Percentiles rank a stretch among this genome's conserved stretches.
phyloP scores from a whole-genome alignment of 495 filamentous ascomycete species.

The Cladorrhinum samala region DNA sequence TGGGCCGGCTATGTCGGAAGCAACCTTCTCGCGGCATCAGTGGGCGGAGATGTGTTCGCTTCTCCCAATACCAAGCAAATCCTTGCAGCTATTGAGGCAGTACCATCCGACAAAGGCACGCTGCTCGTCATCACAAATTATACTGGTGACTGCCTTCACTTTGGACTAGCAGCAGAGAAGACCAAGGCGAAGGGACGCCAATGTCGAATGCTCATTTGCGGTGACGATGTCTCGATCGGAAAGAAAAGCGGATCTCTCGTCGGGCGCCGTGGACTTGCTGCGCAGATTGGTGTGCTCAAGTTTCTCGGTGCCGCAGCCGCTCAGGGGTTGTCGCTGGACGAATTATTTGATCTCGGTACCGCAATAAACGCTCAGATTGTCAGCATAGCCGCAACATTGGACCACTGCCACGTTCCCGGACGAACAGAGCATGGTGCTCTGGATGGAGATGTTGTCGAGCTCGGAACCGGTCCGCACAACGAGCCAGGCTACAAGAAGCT shows the following conservation, averaged over 20 bases:
- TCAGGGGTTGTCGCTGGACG: constrained; percentile 45
- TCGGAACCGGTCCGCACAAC: constrained; percentile 59
- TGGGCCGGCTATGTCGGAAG: constrained; percentile 59
- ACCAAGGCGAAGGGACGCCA: constrained; percentile 49
- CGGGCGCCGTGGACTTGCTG: constrained; percentile 53
- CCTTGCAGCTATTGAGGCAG: constrained; percentile 49
- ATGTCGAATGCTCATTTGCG: constrained; percentile 52
- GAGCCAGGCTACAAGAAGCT: constrained; percentile 54
- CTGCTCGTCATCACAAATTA: constrained; percentile 63
- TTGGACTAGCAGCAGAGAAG: constrained; percentile 57
- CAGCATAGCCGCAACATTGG: constrained; percentile 54
- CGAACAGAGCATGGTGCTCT: constrained; percentile 49
- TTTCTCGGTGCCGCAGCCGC: constrained; percentile 35
- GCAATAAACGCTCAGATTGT: constrained; percentile 50
- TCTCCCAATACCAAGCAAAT: constrained; percentile 58
- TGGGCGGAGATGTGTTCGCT: constrained; percentile 57
- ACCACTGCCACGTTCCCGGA: constrained; percentile 60
- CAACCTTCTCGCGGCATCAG: constrained; percentile 55
- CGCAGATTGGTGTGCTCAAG: constrained; percentile 42
- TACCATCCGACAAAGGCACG: constrained; percentile 50
- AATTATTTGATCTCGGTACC: constrained; percentile 50
- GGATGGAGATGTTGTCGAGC: constrained; percentile 42
- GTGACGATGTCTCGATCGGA: constrained; percentile 58
- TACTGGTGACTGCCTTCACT: constrained; percentile 60
- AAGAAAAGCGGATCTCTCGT: constrained; percentile 47